Conservation (phyloP, 345 rosid species). For the Capsella bursapastoris region DNA sequence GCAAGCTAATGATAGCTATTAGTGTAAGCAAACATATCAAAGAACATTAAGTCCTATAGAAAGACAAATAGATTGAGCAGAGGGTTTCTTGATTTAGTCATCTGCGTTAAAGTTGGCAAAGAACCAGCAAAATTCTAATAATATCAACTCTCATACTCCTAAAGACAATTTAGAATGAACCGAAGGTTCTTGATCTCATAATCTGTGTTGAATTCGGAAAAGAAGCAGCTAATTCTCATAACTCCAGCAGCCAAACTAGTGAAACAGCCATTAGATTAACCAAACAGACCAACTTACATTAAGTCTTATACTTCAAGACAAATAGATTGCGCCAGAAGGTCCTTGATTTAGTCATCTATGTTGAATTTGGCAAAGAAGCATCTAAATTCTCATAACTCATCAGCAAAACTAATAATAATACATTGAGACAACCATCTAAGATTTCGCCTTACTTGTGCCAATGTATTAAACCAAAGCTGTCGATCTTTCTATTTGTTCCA, state of each 20-base stretch:
- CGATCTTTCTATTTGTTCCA: background rate
- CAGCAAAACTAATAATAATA: constrained; percentile 1
- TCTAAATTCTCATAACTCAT: constrained; percentile 1
- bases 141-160: background rate
- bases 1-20: too few relatives aligned
- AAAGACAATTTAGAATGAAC: background rate
- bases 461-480: background rate
- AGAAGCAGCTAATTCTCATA: constrained; percentile 2
- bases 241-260: too few relatives aligned
- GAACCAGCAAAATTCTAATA: background rate
- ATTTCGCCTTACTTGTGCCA: background rate
- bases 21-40: too few relatives aligned
- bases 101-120: too few relatives aligned
- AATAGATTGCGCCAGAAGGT: background rate
- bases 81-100: too few relatives aligned
- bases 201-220: background rate
- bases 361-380: background rate
- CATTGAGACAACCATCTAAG: background rate
- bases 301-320: too few relatives aligned
- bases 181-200: constrained; percentile 8
- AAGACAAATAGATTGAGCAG: too few relatives aligned
- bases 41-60: too few relatives aligned
- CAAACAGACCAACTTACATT: too few relatives aligned
- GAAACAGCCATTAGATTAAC: too few relatives aligned
- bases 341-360: constrained; percentile 19